phyloP scores from a whole-genome alignment of 768 basidiomycete species.

The Ramaria sp. region DNA sequence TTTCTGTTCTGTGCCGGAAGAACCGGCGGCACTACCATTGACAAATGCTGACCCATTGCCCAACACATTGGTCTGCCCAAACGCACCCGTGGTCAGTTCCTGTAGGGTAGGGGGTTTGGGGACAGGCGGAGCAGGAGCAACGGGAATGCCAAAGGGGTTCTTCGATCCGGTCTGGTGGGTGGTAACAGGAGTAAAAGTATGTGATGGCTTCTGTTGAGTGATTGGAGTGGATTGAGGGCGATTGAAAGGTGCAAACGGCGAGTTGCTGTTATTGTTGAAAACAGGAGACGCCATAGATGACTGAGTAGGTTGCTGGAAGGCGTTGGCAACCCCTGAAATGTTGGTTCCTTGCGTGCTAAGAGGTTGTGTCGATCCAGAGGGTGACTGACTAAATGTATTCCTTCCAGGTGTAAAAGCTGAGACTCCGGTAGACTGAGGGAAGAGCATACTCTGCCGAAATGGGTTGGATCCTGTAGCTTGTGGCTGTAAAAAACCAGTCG shows the following conservation, averaged over 20 bases:
- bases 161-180: slow-evolving; percentile 88
- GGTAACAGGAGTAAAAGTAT: slow-evolving; percentile 32
- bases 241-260: slow-evolving; percentile 2
- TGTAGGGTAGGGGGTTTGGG: slow-evolving; percentile 74
- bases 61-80: neutral
- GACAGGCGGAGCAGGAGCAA: slow-evolving; percentile 47
- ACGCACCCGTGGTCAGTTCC: slow-evolving; percentile 52
- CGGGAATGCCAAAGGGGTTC: slow-evolving; percentile 86
- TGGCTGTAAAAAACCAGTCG: slow-evolving; percentile 35
- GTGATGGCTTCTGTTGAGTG: slow-evolving; percentile 13
- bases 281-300: neutral
- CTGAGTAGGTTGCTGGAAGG: neutral
- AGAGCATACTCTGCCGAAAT: slow-evolving; percentile 70
- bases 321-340: neutral
- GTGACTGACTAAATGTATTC: neutral
- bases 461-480: slow-evolving; percentile 54
- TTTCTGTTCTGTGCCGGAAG: neutral
- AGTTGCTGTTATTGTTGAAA: neutral
- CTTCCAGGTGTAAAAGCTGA: slow-evolving; percentile 29
- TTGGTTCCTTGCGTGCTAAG: neutral
- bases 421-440: slow-evolving; percentile 53
- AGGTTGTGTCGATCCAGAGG: slow-evolving; percentile 12
- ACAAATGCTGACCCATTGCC: neutral
- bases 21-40: neutral
- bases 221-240: slow-evolving; percentile 10